phyloP scores from a whole-genome alignment of 1,284 basidiomycete genomes.

The Cutaneotrichosporon cavernicola region DNA sequence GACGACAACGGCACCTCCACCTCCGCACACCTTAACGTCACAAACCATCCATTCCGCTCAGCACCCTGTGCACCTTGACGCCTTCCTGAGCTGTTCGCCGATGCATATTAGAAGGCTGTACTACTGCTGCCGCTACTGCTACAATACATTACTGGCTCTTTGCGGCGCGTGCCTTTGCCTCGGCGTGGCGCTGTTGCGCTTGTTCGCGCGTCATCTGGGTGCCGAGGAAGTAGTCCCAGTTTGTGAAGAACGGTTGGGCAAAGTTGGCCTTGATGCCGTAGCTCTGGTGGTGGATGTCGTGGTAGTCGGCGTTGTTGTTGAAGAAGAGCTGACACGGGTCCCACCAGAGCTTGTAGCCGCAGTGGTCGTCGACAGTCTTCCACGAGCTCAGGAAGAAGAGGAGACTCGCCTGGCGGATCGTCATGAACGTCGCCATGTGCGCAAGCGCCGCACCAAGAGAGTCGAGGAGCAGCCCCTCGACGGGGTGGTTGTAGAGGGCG shows the following conservation, averaged over 20 bases:
- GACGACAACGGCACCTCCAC: neutral
- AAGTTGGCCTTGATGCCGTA: slow-evolving; percentile 97
- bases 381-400: slow-evolving; percentile 80
- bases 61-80: neutral
- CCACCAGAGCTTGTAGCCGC: slow-evolving; percentile 84
- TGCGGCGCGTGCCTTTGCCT: slow-evolving; percentile 8
- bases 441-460: slow-evolving; percentile 77
- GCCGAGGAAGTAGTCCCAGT: slow-evolving; percentile 53
- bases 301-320: slow-evolving; percentile 94
- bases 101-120: slow-evolving; percentile 7
- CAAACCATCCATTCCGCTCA: neutral
- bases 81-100: neutral
- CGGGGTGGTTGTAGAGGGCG: slow-evolving; percentile 94
- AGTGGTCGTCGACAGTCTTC: slow-evolving; percentile 98
- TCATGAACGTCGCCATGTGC: slow-evolving; percentile 68
- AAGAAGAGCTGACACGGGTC: slow-evolving; percentile 85
- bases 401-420: slow-evolving; percentile 77
- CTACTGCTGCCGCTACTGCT: slow-evolving; percentile 4
- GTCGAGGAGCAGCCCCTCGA: slow-evolving; percentile 92
- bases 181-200: slow-evolving; percentile 28
- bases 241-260: slow-evolving; percentile 79
- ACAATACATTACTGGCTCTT: slow-evolving; percentile 13
- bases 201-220: slow-evolving; percentile 51
- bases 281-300: slow-evolving; percentile 94
- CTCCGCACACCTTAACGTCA: neutral